These are phyloP conservation scores for Quercus aquifolioides DNA, from an alignment of 306 rosid genomes.

Conservation along the genomic window DNA sequence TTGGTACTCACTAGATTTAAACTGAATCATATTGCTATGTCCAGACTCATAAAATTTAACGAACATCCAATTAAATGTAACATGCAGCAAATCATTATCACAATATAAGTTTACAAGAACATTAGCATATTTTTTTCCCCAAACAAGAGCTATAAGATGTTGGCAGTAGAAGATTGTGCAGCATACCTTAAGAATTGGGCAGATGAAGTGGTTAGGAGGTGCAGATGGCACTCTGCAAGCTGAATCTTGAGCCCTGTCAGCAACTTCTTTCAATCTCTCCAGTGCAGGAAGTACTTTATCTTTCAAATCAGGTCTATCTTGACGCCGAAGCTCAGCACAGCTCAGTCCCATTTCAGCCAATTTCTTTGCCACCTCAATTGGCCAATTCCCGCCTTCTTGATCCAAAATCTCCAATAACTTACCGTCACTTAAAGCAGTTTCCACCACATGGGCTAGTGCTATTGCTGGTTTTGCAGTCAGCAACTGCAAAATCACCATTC, in stretches of 20 bases:
- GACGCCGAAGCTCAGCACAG: constrained; percentile 85
- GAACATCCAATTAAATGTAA: too few species aligned
- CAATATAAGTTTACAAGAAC: not conserved
- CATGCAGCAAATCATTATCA: too few species aligned
- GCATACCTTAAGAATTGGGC: constrained; percentile 87
- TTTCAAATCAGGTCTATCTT: constrained; percentile 78
- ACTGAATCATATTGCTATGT: too few species aligned
- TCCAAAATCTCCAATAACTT: constrained; percentile 58
- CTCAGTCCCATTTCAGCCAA: constrained; percentile 70
- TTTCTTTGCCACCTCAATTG: constrained; percentile 64
- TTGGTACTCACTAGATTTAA: too few species aligned
- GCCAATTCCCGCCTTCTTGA: constrained; percentile 81
- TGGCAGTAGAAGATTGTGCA: constrained; percentile 1
- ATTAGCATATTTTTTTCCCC: not conserved
- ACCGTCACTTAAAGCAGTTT: constrained; percentile 57
- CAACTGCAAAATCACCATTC: constrained; percentile 86
- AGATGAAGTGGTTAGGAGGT: constrained; percentile 84
- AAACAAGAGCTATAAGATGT: not conserved
- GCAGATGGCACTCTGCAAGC: constrained; percentile 36
- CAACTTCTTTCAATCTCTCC: constrained; percentile 59
- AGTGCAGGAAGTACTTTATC: constrained; percentile 69
- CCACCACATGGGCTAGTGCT: constrained; percentile 71
- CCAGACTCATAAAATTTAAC: too few species aligned
- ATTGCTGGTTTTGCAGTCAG: constrained; percentile 83
- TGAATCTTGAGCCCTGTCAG: constrained; percentile 47